A percentile compares a stretch with the other conserved stretches of the same genome.
These are phyloP conservation scores for Psilocybe mexicana DNA, from an alignment of 1,284 basidiomycete genomes.

Conservation along the genomic window DNA sequence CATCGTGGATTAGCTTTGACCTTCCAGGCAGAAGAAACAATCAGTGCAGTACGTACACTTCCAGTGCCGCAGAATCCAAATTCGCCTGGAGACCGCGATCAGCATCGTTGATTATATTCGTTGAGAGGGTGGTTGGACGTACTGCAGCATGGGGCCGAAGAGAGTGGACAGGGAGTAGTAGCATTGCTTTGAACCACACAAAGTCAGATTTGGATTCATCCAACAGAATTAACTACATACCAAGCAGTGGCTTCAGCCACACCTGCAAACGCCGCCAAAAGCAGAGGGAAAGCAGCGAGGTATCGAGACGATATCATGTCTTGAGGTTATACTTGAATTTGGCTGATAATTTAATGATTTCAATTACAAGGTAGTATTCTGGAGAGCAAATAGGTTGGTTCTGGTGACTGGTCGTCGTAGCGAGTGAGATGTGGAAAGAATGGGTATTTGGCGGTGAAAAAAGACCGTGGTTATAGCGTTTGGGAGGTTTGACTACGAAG, in stretches of 20 bases:
- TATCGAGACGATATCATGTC: conserved; percentile 16
- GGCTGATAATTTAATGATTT: not conserved
- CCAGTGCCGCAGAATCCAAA: conserved; percentile 73
- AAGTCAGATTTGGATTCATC: not conserved
- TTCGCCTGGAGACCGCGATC: conserved; percentile 47
- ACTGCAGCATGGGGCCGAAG: conserved; percentile 72
- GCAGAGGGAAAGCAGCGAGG: conserved; percentile 20
- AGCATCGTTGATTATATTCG: not conserved
- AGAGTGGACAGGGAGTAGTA: conserved; percentile 51
- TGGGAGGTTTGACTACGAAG: not conserved
- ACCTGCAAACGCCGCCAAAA: conserved; percentile 29
- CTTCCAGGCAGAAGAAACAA: not conserved
- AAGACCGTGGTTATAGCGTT: not conserved
- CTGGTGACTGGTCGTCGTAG: not conserved
- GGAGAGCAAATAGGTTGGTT: not conserved
- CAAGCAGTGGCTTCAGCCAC: conserved; percentile 26
- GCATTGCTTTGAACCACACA: conserved; percentile 42
- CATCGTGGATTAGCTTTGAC: not conserved
- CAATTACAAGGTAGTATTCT: not conserved
- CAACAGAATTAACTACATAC: no score
- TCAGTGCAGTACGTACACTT: conserved; percentile 36
- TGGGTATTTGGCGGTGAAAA: not conserved
- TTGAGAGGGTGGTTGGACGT: conserved; percentile 25
- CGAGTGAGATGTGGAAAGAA: not conserved
- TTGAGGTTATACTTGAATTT: not conserved